Conservation (phyloP, 805 yeast species). For the Hanseniaspora meyeri region DNA sequence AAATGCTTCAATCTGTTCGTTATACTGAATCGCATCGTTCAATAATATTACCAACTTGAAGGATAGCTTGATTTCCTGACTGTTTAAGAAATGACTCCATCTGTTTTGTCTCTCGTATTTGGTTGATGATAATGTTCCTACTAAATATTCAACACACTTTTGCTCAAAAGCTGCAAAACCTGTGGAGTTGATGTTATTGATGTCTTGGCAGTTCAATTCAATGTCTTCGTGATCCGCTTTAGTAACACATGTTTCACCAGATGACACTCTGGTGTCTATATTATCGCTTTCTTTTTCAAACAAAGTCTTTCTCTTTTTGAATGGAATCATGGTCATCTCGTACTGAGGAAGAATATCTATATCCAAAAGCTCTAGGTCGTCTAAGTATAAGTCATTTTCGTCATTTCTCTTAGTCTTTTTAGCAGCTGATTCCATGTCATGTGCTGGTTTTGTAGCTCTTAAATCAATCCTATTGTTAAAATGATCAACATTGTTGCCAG, state of each 20-base stretch:
- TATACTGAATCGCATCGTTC: not conserved
- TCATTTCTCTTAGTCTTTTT: not conserved
- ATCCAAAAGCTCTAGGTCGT: not conserved
- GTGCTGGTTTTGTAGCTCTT: not conserved
- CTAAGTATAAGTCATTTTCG: not conserved
- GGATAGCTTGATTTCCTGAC: not conserved
- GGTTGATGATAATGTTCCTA: not conserved
- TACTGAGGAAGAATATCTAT: not conserved
- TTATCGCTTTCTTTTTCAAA: not conserved
- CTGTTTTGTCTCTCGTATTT: not conserved
- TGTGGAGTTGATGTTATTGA: not conserved
- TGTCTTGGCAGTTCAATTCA: not conserved
- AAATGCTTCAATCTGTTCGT: not conserved
- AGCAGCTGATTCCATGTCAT: not conserved
- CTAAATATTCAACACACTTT: not conserved
- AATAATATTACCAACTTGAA: not conserved
- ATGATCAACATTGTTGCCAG: not conserved
- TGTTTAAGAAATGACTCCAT: not conserved
- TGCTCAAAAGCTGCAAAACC: not conserved
- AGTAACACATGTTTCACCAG: not conserved
- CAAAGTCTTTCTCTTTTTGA: constrained; percentile 1
- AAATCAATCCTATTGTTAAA: not conserved
- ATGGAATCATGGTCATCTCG: constrained; percentile 13
- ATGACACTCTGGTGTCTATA: constrained; percentile 4
- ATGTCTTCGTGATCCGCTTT: not conserved